Evolutionary conservation across 1,139 yeast species (phyloP), one percentile per base, ranked within the genome.

Genomic region (Tardiomyces digboiensis): DNA sequence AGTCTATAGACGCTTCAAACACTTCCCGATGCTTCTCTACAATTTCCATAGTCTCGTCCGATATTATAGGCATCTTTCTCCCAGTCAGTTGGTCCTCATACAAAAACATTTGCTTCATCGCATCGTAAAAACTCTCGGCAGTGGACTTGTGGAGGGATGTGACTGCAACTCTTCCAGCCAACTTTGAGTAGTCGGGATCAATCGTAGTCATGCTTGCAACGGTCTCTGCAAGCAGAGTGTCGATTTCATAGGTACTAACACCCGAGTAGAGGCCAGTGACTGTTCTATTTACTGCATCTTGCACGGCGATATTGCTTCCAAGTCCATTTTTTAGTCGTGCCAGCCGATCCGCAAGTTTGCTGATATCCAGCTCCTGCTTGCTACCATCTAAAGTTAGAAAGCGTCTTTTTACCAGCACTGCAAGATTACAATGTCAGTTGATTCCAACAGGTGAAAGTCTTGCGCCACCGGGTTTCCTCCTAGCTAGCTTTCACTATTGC

Each of bases 191-290:
- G 64, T 87, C 95, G 10, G 95, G 95, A 61, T 88, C 96, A 44
- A 80, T 74, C 13, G 95, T 86, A 45, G 94, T 80, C 87, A 86
- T 78, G 52, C 82, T 79, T 21, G 95, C 95, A 42, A 93, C 84
- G 23, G 91, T 82, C 64, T 88, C 96, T 18, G 95, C 89, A 39
- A 89, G 84, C 19, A 88, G 74, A 59, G 82, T 80, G 51, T 80
- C 82, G 50, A 85, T 68, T 58, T 84, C 93, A 50, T 76, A 73
- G 41, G 93, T 83, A 53, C 87, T 82, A 44, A 86, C 95, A 54
- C 95, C 95, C 56, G 82, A 85, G 64, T 81, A 82, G 40, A 81
- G 82, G 50, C 93, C 94, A 3, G 81, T 70, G 45, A 76, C 76
- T 49, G 81, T 82, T 58, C 83, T 71, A 57, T 80, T 83, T 1